Percentiles rank a stretch among this genome's conserved stretches.
Evolutionary conservation across 108 stramenopile genomes (phyloP).

Genomic region (Pseudonitzschia pungens): DNA sequence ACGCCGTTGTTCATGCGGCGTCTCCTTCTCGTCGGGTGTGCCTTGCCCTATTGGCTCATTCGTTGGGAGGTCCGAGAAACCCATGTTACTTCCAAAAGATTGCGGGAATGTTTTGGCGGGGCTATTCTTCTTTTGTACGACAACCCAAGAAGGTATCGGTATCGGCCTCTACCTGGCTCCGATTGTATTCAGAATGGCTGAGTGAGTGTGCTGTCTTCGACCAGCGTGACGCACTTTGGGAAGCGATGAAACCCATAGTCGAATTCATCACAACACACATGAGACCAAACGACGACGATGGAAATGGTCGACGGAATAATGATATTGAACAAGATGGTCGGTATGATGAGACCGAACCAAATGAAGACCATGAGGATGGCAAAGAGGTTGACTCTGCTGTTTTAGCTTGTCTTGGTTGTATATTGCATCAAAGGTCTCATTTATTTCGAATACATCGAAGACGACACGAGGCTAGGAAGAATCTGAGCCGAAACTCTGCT

Average conservation of each 20-base stretch:
- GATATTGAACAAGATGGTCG: background rate
- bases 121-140: background rate
- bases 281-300: background rate
- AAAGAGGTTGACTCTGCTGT: background rate
- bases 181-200: slow-evolving; percentile 17
- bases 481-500: background rate
- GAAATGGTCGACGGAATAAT: background rate
- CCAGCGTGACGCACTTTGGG: slow-evolving; percentile 6
- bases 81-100: background rate
- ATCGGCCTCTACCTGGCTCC: slow-evolving; percentile 6
- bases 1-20: background rate
- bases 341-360: background rate
- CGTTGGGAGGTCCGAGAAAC: slow-evolving; percentile 7
- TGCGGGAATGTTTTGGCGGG: slow-evolving; percentile 1
- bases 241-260: slow-evolving; percentile 11
- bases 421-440: slow-evolving; percentile 2
- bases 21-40: slow-evolving; percentile 2
- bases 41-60: slow-evolving; percentile 9
- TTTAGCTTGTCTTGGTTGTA: slow-evolving; percentile 10
- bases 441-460: background rate
- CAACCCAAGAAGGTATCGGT: background rate
- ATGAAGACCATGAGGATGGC: background rate
- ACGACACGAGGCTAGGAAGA: background rate
- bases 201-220: slow-evolving; percentile 13
- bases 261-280: background rate